These are phyloP conservation scores for Fusarium papillatum DNA, from an alignment of 2,329 filamentous ascomycete species.

Conservation along the genomic window DNA sequence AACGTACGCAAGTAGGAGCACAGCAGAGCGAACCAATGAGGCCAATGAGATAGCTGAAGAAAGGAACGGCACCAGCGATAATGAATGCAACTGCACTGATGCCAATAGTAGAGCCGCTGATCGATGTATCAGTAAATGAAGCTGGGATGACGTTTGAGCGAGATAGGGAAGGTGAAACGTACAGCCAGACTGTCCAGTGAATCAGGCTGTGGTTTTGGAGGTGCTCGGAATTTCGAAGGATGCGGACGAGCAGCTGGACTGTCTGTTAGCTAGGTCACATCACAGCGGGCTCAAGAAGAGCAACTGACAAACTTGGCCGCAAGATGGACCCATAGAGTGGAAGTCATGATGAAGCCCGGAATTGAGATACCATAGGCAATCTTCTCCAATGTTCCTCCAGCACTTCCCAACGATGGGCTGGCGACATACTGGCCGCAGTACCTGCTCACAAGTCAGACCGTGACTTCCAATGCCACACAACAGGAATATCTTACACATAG, in stretches of 20 bases:
- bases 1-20: slow-evolving; percentile 44
- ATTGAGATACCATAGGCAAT: slow-evolving; percentile 42
- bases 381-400: slow-evolving; percentile 37
- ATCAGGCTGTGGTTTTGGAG: slow-evolving; percentile 38
- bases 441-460: slow-evolving; percentile 30
- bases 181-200: slow-evolving; percentile 46
- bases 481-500: slow-evolving; percentile 23
- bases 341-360: slow-evolving; percentile 43
- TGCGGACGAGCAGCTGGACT: slow-evolving; percentile 40
- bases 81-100: slow-evolving; percentile 37
- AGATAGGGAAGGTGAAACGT: not conserved
- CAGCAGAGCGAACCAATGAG: slow-evolving; percentile 44
- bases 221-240: slow-evolving; percentile 42
- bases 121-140: not conserved
- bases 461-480: not conserved
- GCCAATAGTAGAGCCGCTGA: slow-evolving; percentile 34
- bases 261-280: not conserved
- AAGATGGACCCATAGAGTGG: slow-evolving; percentile 41
- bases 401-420: slow-evolving; percentile 56
- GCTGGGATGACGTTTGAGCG: not conserved
- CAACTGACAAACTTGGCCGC: slow-evolving; percentile 34
- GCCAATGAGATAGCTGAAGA: slow-evolving; percentile 44
- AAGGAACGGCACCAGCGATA: slow-evolving; percentile 39
- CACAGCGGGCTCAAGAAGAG: not conserved
- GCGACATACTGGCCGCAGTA: slow-evolving; percentile 59